Percentiles rank a stretch among this genome's conserved stretches.
These are phyloP conservation scores for Lycium ferocissimum DNA, from an alignment of 257 asterid species.

Conservation along the genomic window DNA sequence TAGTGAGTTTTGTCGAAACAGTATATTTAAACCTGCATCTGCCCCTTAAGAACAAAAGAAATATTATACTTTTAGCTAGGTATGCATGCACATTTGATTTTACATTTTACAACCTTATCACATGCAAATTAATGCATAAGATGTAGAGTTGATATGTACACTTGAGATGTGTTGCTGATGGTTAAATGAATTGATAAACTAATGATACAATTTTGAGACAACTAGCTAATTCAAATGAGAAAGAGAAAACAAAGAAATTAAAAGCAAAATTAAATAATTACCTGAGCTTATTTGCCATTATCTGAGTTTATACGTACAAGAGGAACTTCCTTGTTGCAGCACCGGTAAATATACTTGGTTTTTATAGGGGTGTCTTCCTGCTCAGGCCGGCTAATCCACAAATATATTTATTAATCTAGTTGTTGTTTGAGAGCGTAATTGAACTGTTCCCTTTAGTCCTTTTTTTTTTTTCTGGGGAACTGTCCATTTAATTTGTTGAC, in stretches of 20 bases:
- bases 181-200: background rate
- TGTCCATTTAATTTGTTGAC: background rate
- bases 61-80: too few relatives aligned
- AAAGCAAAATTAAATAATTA: background rate
- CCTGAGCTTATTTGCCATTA: slow-evolving; percentile 9
- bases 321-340: background rate
- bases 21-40: too few relatives aligned
- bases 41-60: too few relatives aligned
- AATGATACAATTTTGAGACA: background rate
- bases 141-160: background rate
- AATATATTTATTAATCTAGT: too few relatives aligned
- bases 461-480: background rate
- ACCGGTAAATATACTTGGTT: background rate
- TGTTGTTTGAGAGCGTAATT: background rate
- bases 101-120: background rate
- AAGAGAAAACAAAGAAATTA: background rate
- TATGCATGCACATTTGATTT: background rate
- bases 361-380: background rate
- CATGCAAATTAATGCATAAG: background rate
- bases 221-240: background rate
- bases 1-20: too few relatives aligned
- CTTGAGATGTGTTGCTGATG: background rate
- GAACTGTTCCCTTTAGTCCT: background rate
- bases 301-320: background rate
- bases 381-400: background rate